Evolutionary conservation across 2,329 filamentous ascomycete species (phyloP).

Genomic region (Trichoderma asperellum): DNA sequence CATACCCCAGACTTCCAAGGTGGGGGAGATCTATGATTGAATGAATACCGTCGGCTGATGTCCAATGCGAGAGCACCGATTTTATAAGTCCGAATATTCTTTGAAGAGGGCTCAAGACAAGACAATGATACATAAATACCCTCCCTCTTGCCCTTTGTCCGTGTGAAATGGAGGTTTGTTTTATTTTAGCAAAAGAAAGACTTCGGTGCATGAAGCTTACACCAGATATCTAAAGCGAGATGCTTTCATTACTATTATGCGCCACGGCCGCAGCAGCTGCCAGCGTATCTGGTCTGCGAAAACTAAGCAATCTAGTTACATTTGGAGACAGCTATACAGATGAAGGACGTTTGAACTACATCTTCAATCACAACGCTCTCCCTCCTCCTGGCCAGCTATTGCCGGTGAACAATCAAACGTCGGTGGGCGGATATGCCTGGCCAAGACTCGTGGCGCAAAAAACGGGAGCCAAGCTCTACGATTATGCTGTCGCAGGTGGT

Average conservation of each 20-base stretch:
- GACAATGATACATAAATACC: constrained; percentile 12
- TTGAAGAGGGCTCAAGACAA: neutral
- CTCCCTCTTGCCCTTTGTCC: neutral
- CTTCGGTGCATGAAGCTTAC: neutral
- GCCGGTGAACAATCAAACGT: constrained; percentile 54
- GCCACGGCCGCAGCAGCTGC: constrained; percentile 10
- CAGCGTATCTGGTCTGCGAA: neutral
- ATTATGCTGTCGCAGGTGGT: constrained; percentile 75
- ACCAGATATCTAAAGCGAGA: neutral
- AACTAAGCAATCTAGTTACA: constrained; percentile 59
- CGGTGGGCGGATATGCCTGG: constrained; percentile 71
- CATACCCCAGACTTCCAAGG: neutral
- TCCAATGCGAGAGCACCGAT: neutral
- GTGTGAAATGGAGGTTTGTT: neutral
- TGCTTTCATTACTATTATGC: constrained; percentile 13
- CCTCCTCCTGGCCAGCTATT: constrained; percentile 64
- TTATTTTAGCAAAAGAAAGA: neutral
- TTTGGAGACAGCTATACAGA: constrained; percentile 82
- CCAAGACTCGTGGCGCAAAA: constrained; percentile 66
- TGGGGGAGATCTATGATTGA: neutral
- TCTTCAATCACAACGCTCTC: constrained; percentile 60
- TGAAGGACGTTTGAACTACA: constrained; percentile 68
- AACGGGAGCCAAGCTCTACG: constrained; percentile 59
- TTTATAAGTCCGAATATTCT: neutral
- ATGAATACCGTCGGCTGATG: constrained; percentile 23